Evolutionary conservation across 345 rosid species (phyloP).

Genomic region (Eucalyptus victrix): DNA sequence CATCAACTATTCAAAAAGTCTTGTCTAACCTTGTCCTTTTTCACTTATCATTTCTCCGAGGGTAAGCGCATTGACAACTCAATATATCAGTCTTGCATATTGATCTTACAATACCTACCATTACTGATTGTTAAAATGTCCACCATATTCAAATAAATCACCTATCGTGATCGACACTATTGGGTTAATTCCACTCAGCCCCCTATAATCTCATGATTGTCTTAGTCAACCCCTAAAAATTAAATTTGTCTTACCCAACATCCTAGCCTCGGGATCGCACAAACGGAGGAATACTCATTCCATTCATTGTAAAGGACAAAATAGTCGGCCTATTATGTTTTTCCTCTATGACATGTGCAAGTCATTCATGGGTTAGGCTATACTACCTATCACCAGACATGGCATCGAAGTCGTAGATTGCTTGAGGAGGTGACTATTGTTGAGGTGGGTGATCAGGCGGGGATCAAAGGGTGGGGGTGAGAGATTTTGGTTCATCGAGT

Average conservation of each 20-base stretch:
- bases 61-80: not conserved
- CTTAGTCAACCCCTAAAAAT: not conserved
- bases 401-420: not conserved
- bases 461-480: no score
- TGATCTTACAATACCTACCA: not conserved
- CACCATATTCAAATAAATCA: not conserved
- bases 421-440: not conserved
- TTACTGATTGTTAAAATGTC: not conserved
- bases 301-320: not conserved
- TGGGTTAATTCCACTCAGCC: not conserved
- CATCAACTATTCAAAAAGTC: not conserved
- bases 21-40: not conserved
- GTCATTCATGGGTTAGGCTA: not conserved
- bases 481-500: not conserved
- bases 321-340: not conserved
- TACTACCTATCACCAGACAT: not conserved
- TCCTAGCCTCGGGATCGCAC: not conserved
- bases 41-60: not conserved
- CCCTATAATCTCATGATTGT: not conserved
- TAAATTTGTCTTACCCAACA: constrained; percentile 11
- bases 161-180: not conserved
- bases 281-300: not conserved
- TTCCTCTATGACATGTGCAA: not conserved
- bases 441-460: no score
- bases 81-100: not conserved